Base-by-base conservation (phyloP, 805 yeast species). In the Pichia scutulata region DNA sequence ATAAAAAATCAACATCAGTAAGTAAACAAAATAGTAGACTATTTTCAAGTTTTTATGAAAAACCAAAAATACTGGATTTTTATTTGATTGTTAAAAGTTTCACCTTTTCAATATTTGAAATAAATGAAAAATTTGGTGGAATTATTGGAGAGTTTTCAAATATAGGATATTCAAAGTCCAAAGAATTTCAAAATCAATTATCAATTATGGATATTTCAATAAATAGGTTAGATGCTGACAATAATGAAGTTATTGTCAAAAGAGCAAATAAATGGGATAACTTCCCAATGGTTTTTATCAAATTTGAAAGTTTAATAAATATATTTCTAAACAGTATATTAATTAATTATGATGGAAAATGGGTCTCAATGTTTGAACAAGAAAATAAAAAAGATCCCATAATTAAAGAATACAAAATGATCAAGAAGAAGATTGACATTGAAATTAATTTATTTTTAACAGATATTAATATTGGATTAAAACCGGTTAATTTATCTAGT, bases 401-500 rank as follows among this genome's bases (percentile, higher is more conserved):
- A 33, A n/a, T 33, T 7, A 23, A 12, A 16, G 30, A 40, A 18
- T 22, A 58, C 70, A 39, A 23, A 39, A 37, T 10, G 30, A 18
- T 19, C 2, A 41, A 19, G 41, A 48, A 39, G 41, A 44, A 28
- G 10, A 13, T 39, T 23, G 23, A 9, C 2, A 14, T 21, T 8
- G 59, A 58, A n/a, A n/a, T 61, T 2, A 61, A 56, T 30, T 51
- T 74, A 26, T 59, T 66, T 1, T 60, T 80, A 23, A 60, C 74
- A 13, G 85, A 85, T 52, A 76, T 84, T 51, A 70, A 78, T 0
- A 52, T 88, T 33, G 86, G 86, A 0, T 60, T 88, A 24, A 75
- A 71, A 25, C 95, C 97, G 0, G 78, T 79, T 9, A 65, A 82
- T 48, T 61, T 88, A 18, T 57, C 59, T 0, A 73, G 84, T n/a